Conservation (phyloP, 2,329 filamentous ascomycete species). For the Sporothrix euskadiensis region DNA sequence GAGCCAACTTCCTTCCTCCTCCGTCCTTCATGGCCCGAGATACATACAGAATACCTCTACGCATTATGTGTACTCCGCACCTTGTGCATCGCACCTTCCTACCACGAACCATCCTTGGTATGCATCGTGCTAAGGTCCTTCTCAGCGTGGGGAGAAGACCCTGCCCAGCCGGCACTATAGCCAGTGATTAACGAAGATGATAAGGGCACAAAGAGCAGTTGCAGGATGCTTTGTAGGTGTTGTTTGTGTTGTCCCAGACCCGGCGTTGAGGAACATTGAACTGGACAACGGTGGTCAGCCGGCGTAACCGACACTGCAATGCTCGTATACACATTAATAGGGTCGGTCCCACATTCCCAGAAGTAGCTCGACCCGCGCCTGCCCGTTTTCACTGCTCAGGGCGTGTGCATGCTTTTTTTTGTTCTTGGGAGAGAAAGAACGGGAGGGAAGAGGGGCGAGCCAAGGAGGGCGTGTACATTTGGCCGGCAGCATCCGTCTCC, state of each 20-base stretch:
- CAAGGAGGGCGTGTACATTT: neutral
- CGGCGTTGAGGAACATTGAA: neutral
- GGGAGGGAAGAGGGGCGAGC: neutral
- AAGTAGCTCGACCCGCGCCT: neutral
- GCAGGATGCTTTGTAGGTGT: too few relatives aligned
- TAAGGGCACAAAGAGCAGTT: too few relatives aligned
- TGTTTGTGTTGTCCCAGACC: too few relatives aligned
- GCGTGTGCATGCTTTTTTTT: too few relatives aligned
- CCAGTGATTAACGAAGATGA: neutral
- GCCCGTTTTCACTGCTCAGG: neutral
- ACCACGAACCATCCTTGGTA: neutral
- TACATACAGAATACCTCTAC: neutral
- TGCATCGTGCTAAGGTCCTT: too few relatives aligned
- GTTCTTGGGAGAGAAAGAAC: neutral
- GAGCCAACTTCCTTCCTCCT: neutral
- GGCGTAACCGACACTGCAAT: constrained; percentile 15
- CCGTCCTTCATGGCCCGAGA: neutral
- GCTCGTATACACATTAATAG: neutral
- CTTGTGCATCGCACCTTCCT: neutral
- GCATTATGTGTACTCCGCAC: too few relatives aligned
- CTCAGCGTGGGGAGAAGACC: neutral
- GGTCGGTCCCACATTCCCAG: neutral
- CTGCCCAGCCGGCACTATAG: neutral
- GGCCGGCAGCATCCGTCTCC: neutral
- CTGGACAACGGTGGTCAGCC: neutral